These are phyloP conservation scores for Graphiopsis chlorocephala DNA, from an alignment of 2,329 filamentous ascomycete species.

Conservation along the genomic window DNA sequence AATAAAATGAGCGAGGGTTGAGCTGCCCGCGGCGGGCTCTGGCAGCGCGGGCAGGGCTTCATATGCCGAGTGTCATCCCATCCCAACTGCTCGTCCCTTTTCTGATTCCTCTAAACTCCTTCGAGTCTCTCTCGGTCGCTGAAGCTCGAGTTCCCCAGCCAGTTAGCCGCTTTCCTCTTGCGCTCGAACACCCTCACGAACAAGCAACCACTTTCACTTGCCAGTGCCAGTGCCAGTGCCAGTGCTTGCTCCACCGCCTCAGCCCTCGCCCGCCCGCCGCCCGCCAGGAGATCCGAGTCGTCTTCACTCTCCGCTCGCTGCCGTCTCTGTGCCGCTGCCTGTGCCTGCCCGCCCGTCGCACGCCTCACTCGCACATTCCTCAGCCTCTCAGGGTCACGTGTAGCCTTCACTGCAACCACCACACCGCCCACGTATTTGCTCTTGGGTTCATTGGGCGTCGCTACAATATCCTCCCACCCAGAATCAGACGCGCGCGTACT, in stretches of 20 bases:
- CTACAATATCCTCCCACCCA: not conserved
- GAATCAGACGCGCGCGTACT: not conserved
- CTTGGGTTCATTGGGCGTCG: not conserved
- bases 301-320: not conserved
- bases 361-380: not conserved
- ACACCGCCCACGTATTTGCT: not conserved
- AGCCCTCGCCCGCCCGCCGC: not conserved
- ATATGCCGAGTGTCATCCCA: constrained; percentile 1
- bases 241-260: not conserved
- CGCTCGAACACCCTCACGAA: not conserved
- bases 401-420: not conserved
- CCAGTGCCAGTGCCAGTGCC: not conserved
- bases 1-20: not conserved
- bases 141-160: not conserved
- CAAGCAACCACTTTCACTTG: not conserved
- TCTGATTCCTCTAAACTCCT: constrained; percentile 8
- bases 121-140: not conserved
- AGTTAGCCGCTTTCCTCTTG: constrained; percentile 6
- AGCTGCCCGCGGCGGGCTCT: not conserved
- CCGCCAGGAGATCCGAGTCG: not conserved
- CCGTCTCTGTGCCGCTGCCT: not conserved
- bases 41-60: not conserved
- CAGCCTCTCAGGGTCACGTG: not conserved
- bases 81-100: constrained; percentile 6
- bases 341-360: not conserved